Conservation (phyloP, 768 basidiomycete genomes). For the Pleurotus ostreatus region DNA sequence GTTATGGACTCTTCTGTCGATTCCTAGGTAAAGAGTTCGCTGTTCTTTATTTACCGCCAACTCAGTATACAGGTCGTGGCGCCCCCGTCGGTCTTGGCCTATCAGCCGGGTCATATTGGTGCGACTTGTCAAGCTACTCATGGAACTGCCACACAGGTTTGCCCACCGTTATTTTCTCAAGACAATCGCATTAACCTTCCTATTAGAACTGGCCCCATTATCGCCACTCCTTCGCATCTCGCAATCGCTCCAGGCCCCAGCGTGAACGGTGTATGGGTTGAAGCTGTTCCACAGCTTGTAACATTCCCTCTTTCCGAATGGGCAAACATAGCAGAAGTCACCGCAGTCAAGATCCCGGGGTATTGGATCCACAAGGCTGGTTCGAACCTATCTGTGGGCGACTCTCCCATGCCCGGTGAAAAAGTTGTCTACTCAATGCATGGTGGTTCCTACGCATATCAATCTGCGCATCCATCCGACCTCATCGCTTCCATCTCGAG, state of each 20-base stretch:
- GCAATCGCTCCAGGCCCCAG: constrained; percentile 35
- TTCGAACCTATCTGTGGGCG: constrained; percentile 26
- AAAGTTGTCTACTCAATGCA: constrained; percentile 60
- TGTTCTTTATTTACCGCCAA: no score
- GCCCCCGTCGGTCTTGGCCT: constrained; percentile 45
- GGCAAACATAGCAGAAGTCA: constrained; percentile 35
- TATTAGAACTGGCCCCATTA: neutral
- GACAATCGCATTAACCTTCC: neutral
- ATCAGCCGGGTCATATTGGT: constrained; percentile 34
- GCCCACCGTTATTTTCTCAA: neutral
- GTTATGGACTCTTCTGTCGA: no score
- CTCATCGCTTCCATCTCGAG: constrained; percentile 39
- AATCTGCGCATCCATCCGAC: constrained; percentile 55
- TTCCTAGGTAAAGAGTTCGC: no score
- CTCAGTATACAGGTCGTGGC: constrained; percentile 30
- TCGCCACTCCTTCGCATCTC: constrained; percentile 28
- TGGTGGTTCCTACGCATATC: constrained; percentile 52
- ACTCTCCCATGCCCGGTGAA: constrained; percentile 41
- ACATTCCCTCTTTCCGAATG: constrained; percentile 38
- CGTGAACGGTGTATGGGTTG: constrained; percentile 47
- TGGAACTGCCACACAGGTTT: constrained; percentile 24
- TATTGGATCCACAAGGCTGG: constrained; percentile 52
- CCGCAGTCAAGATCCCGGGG: constrained; percentile 44
- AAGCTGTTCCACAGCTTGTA: constrained; percentile 35
- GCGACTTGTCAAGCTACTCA: constrained; percentile 28